Conservation (phyloP, 352 stramenopile genomes). For the Globisporangium irregulare region DNA sequence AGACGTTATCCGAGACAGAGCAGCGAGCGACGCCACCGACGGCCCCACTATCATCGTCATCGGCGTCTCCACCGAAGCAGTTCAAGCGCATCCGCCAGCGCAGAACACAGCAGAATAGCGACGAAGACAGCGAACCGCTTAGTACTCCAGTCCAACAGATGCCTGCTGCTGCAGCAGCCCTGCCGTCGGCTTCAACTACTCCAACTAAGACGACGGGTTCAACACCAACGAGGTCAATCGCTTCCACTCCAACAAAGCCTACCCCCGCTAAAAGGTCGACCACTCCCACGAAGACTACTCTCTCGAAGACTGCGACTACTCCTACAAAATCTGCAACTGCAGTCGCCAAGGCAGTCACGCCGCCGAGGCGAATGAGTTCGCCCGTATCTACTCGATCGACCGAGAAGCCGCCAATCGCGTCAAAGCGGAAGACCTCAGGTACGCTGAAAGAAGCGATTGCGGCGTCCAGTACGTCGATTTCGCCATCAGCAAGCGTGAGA, state of each 20-base stretch:
- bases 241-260: background rate
- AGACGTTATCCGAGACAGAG: background rate
- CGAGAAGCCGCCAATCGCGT: slow-evolving; percentile 10
- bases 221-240: too few relatives aligned
- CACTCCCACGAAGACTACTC: background rate
- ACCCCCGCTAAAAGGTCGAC: background rate
- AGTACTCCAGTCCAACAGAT: background rate
- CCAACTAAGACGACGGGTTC: background rate
- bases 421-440: slow-evolving; percentile 18
- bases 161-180: background rate
- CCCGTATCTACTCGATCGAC: background rate
- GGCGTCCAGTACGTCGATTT: background rate
- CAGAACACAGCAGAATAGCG: background rate
- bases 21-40: background rate
- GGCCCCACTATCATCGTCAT: background rate
- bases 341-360: background rate
- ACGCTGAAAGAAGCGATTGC: slow-evolving; percentile 5
- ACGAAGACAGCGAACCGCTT: background rate
- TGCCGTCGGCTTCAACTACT: background rate
- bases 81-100: slow-evolving; percentile 4
- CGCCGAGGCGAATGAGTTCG: background rate
- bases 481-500: background rate
- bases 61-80: slow-evolving; percentile 1
- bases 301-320: background rate
- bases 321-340: background rate